phyloP scores from a whole-genome alignment of 805 yeast genomes.

The Blastobotrys mokoenaii region DNA sequence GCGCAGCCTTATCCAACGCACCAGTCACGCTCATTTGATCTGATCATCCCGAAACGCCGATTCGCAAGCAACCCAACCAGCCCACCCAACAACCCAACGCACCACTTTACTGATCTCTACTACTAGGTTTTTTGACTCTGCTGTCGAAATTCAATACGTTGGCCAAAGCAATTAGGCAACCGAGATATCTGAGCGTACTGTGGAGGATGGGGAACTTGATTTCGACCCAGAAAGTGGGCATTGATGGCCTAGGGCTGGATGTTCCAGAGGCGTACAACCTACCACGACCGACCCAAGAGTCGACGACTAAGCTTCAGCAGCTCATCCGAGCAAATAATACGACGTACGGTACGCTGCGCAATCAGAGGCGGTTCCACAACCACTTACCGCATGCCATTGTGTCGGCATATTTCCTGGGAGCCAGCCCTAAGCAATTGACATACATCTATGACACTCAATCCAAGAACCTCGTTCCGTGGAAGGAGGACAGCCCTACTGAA shows the following conservation, averaged over 20 bases:
- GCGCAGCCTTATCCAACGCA: not conserved
- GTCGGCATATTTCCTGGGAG: conserved; percentile 32
- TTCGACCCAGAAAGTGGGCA: not conserved
- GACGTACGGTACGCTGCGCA: conserved; percentile 24
- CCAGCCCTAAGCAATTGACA: conserved; percentile 23
- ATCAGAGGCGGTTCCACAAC: conserved; percentile 24
- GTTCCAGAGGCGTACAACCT: conserved; percentile 7
- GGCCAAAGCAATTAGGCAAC: not conserved
- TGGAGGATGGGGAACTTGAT: conserved; percentile 1
- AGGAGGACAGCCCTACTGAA: conserved; percentile 33
- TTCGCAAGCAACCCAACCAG: not conserved
- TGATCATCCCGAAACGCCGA: not conserved
- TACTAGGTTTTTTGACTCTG: no score
- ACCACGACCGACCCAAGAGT: conserved; percentile 11
- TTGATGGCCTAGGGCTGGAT: conserved; percentile 17
- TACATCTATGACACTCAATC: conserved; percentile 24
- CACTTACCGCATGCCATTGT: conserved; percentile 28
- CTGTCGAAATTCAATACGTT: not conserved
- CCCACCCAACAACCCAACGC: not conserved
- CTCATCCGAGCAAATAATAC: conserved; percentile 26
- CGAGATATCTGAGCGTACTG: not conserved
- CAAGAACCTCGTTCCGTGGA: conserved; percentile 24
- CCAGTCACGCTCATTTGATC: not conserved
- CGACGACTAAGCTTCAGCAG: conserved; percentile 22
- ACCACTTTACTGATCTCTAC: not conserved